phyloP scores from a whole-genome alignment of 192 early-diverging fungal genomes.

The Backusella tarrabulga region DNA sequence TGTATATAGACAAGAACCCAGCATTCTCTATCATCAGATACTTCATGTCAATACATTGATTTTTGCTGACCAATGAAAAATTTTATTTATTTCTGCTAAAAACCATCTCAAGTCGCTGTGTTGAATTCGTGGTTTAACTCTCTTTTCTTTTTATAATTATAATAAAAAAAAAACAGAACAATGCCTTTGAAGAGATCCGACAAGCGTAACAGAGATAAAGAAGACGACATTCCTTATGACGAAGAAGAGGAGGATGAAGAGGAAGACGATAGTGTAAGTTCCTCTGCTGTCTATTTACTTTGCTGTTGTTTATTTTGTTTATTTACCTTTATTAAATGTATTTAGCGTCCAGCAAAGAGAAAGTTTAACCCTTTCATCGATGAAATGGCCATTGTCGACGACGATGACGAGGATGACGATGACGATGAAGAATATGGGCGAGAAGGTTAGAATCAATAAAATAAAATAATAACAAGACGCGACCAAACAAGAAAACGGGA shows the following conservation, averaged over 20 bases:
- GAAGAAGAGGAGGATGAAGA: slow-evolving; percentile 54
- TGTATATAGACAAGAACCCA: no score
- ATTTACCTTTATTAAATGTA: slow-evolving; percentile 20
- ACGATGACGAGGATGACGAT: slow-evolving; percentile 69
- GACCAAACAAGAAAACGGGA: not conserved
- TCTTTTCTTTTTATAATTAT: not conserved
- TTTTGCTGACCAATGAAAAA: slow-evolving; percentile 3
- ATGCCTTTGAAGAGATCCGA: slow-evolving; percentile 19
- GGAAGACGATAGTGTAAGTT: slow-evolving; percentile 42
- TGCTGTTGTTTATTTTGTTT: not conserved
- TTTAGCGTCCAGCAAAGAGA: slow-evolving; percentile 46
- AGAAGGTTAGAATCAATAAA: slow-evolving; percentile 38
- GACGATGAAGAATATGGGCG: slow-evolving; percentile 62
- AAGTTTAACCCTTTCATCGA: slow-evolving; percentile 55
- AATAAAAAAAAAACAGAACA: not conserved
- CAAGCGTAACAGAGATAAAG: slow-evolving; percentile 16
- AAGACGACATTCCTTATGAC: slow-evolving; percentile 46
- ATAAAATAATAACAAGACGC: slow-evolving; percentile 4
- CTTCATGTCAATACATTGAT: not conserved
- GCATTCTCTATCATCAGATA: no score
- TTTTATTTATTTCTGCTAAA: not conserved
- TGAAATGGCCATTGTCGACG: slow-evolving; percentile 68
- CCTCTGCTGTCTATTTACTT: not conserved
- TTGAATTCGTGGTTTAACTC: not conserved
- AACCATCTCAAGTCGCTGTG: not conserved